Conservation (phyloP, 768 basidiomycete species). For the Leucogyrophana mollusca region DNA sequence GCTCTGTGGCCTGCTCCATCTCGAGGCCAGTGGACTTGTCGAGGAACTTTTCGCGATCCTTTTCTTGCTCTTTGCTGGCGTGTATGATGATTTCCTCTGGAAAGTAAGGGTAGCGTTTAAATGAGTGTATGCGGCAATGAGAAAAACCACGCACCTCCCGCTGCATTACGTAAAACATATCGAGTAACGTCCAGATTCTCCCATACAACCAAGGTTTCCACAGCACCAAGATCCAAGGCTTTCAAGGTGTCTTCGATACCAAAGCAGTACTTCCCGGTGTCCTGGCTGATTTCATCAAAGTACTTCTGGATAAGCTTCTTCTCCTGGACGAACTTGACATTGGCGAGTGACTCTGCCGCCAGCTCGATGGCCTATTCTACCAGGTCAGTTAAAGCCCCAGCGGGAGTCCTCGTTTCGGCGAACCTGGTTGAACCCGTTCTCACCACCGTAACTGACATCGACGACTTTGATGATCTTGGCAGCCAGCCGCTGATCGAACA, state of each 20-base stretch:
- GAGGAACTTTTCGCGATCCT: constrained; percentile 90
- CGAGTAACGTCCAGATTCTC: constrained; percentile 94
- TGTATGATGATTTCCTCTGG: constrained; percentile 84
- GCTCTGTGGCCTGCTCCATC: constrained; percentile 88
- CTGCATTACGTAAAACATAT: constrained; percentile 87
- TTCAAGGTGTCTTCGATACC: constrained; percentile 97
- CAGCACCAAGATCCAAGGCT: constrained; percentile 92
- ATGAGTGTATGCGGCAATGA: background rate
- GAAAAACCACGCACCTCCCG: constrained; percentile 58
- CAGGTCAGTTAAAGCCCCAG: constrained; percentile 6
- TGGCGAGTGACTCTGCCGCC: constrained; percentile 91
- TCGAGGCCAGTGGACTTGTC: constrained; percentile 94
- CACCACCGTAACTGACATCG: constrained; percentile 97
- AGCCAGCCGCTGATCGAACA: constrained; percentile 87
- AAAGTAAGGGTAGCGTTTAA: constrained; percentile 1
- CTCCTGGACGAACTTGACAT: constrained; percentile 99
- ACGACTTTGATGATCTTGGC: constrained; percentile 97
- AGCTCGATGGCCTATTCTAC: constrained; percentile 85
- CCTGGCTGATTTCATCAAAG: constrained; percentile 99
- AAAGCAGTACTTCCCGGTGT: constrained; percentile 95
- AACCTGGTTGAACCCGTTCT: constrained; percentile 99
- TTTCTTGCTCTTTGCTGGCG: constrained; percentile 78
- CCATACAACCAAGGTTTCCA: constrained; percentile 98
- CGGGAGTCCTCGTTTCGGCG: background rate
- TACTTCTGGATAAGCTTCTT: constrained; percentile 97